phyloP scores from a whole-genome alignment of 805 yeast genomes.

The Torulaspora franciscae region DNA sequence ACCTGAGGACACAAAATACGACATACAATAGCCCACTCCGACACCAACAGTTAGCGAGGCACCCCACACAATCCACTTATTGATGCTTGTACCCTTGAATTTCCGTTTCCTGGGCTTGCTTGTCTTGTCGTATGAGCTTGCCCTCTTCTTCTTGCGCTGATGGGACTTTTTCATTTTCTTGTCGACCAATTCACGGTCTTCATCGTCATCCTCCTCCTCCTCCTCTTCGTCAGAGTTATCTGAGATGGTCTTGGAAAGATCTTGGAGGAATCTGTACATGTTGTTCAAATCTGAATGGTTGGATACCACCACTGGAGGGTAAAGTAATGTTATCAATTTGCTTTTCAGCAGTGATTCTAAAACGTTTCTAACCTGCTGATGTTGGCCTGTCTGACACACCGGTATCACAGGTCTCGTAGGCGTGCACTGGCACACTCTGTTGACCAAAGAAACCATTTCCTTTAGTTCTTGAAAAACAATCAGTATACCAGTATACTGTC shows the following conservation, averaged over 20 bases:
- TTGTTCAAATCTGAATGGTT: constrained; percentile 23
- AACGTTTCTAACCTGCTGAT: constrained; percentile 25
- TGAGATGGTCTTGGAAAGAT: constrained; percentile 14
- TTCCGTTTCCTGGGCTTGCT: constrained; percentile 8
- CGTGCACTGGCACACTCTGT: constrained; percentile 22
- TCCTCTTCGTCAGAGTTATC: constrained; percentile 15
- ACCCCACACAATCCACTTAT: constrained; percentile 26
- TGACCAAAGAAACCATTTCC: constrained; percentile 23
- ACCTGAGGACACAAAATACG: constrained; percentile 20
- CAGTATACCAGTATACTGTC: constrained; percentile 20
- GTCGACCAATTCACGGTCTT: constrained; percentile 9
- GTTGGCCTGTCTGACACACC: constrained; percentile 30
- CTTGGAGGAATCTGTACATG: constrained; percentile 21
- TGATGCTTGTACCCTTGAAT: constrained; percentile 7
- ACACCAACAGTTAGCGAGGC: constrained; percentile 31
- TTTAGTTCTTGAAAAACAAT: constrained; percentile 26
- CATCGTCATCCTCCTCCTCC: constrained; percentile 12
- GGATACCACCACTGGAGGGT: constrained; percentile 24
- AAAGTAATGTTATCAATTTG: constrained; percentile 21
- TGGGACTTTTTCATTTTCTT: constrained; percentile 7
- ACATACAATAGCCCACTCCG: constrained; percentile 31
- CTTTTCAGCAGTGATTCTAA: constrained; percentile 22
- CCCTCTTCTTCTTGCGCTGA: constrained; percentile 12
- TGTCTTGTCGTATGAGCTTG: constrained; percentile 4
- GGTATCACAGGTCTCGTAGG: constrained; percentile 24